phyloP scores from a whole-genome alignment of 2,329 filamentous ascomycete species.

The Tolypocladium paradoxum region DNA sequence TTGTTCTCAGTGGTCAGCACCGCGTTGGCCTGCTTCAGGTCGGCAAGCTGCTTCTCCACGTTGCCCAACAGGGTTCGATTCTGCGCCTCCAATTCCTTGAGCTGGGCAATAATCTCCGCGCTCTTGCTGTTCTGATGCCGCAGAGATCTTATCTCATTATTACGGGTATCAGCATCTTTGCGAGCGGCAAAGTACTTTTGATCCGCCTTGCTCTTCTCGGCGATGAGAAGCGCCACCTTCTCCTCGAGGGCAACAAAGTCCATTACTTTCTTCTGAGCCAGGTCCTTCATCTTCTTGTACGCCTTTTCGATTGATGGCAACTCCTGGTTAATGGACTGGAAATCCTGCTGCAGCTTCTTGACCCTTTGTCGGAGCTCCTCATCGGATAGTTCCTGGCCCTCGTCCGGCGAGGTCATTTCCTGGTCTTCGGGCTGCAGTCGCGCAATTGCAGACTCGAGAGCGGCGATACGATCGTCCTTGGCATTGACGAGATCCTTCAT shows the following conservation, averaged over 20 bases:
- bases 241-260: conserved; percentile 71
- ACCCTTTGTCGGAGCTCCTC: conserved; percentile 69
- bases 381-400: conserved; percentile 46
- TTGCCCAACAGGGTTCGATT: conserved; percentile 68
- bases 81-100: conserved; percentile 81
- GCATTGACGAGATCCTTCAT: conserved; percentile 71
- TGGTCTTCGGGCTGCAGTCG: conserved; percentile 49
- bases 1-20: conserved; percentile 62
- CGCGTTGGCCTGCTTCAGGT: conserved; percentile 70
- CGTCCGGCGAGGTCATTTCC: conserved; percentile 30
- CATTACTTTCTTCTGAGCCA: conserved; percentile 78
- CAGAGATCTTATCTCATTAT: conserved; percentile 68
- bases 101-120: conserved; percentile 82
- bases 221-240: conserved; percentile 58
- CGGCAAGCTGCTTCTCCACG: conserved; percentile 81
- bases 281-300: conserved; percentile 76
- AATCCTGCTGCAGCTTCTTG: conserved; percentile 66
- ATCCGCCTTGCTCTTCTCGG: conserved; percentile 92
- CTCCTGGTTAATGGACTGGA: conserved; percentile 75
- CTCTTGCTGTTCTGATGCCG: conserved; percentile 80
- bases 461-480: conserved; percentile 67
- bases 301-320: conserved; percentile 81
- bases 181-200: conserved; percentile 96
- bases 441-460: conserved; percentile 73
- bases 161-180: conserved; percentile 81